Base-by-base conservation (phyloP, 202 grass and related monocot genomes). In the Brachypodium distachyon region DNA sequence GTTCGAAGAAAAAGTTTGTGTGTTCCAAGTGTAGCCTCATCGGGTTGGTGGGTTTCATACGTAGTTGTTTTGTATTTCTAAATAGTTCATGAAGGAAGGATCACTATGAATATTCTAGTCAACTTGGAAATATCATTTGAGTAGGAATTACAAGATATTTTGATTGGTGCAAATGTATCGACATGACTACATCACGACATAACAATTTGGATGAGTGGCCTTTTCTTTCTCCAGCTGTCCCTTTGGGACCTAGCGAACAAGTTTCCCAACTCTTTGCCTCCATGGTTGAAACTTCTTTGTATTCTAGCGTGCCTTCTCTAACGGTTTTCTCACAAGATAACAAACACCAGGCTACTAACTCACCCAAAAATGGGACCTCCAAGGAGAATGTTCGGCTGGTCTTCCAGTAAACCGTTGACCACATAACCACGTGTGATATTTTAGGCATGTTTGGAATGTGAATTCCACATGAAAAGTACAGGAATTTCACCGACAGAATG, bases 221-320 rank as follows among this genome's bases (percentile, higher is more conserved):
- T 55, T 62, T 79, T 29, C 36, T 47, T 67, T 51, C 70, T 80
- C 75, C 61, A 87, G 74, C 67, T 74, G 68, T 79, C 47, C 25
- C 22, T 46, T 80, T 75, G 61, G 53, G 28, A 72, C 21, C 22
- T 76, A 80, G 70, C 9, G 37, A 74, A 63, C 75, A 39, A 22
- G 27, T 75, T 62, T 27, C 17, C 52, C 37, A 39, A 12, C 49
- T 75, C 21, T 34, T 9, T 23, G 69, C 53, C 53, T 74, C 61
- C 59, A 52, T 87, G 52, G 69, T 70, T 75, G 80, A 62, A 80
- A 56, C 36, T 56, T 22, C 0, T 60, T 59, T 49, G 74, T 54
- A 56, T 36, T 74, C 2, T 71, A 36, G 27, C 12, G 67, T 47
- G 58, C n/a, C 57, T 57, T 77, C 67, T 59, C 60, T 39, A 79